Conservation (phyloP, 2,329 filamentous ascomycete genomes). For the Fusarium sp. region DNA sequence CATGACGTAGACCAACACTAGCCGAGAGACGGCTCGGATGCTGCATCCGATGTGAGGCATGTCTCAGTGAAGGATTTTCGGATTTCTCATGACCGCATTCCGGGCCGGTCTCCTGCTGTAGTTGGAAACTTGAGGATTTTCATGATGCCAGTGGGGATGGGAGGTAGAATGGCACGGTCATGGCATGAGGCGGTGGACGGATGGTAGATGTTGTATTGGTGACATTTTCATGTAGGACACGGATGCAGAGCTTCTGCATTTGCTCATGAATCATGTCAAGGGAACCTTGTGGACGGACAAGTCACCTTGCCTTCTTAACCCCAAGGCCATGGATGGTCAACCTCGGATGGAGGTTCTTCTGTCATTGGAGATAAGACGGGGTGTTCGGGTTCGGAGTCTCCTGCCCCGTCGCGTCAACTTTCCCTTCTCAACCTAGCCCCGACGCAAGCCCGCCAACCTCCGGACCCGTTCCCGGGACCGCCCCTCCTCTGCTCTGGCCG, state of each 20-base stretch:
- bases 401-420: conserved; percentile 31
- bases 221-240: background rate
- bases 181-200: background rate
- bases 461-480: conserved; percentile 4
- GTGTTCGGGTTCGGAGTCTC: background rate
- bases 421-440: conserved; percentile 38
- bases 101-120: background rate
- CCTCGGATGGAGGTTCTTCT: background rate
- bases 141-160: background rate
- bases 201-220: background rate
- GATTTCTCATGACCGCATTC: background rate
- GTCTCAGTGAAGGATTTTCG: background rate
- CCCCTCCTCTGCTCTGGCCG: background rate
- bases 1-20: background rate
- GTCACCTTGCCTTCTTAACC: background rate
- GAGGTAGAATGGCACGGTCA: background rate
- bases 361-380: conserved; percentile 12
- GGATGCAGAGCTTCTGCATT: background rate
- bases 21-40: background rate
- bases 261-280: background rate
- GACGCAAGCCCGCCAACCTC: conserved; percentile 15
- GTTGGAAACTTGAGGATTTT: background rate
- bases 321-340: background rate
- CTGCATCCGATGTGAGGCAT: background rate
- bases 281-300: background rate